Percentiles rank a stretch among this genome's conserved stretches.
Evolutionary conservation across 2,329 filamentous ascomycete species (phyloP).

Genomic region (Fusarium oxysporum): DNA sequence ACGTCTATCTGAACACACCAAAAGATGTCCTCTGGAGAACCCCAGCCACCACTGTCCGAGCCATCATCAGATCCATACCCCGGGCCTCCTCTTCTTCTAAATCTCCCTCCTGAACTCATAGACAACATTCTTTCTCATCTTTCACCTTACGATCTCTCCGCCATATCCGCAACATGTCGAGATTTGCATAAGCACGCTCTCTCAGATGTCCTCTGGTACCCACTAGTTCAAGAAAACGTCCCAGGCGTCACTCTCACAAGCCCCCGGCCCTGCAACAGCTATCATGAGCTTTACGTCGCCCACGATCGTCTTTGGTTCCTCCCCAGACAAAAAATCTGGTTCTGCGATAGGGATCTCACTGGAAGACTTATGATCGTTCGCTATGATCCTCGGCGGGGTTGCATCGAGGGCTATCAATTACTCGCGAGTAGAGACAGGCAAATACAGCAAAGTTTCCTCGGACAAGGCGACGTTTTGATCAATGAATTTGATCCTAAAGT

Average conservation of each 20-base stretch:
- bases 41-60: not conserved
- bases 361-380: constrained; percentile 82
- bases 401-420: constrained; percentile 84
- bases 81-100: constrained; percentile 54
- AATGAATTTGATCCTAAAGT: constrained; percentile 78
- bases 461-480: constrained; percentile 74
- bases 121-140: constrained; percentile 77
- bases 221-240: constrained; percentile 75
- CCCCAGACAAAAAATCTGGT: constrained; percentile 84
- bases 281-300: constrained; percentile 76
- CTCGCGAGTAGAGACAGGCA: constrained; percentile 71
- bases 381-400: constrained; percentile 77
- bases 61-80: not conserved
- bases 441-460: constrained; percentile 71
- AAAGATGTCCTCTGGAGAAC: not conserved
- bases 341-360: constrained; percentile 77
- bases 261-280: constrained; percentile 71
- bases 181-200: constrained; percentile 68
- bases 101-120: constrained; percentile 80
- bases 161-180: constrained; percentile 70
- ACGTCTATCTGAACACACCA: not conserved
- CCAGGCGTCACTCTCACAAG: constrained; percentile 65
- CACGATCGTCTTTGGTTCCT: constrained; percentile 90
- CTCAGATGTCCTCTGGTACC: constrained; percentile 78
- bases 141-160: constrained; percentile 70